Evolutionary conservation across 1,139 yeast species (phyloP).

Genomic region (Kazachstania sp.): DNA sequence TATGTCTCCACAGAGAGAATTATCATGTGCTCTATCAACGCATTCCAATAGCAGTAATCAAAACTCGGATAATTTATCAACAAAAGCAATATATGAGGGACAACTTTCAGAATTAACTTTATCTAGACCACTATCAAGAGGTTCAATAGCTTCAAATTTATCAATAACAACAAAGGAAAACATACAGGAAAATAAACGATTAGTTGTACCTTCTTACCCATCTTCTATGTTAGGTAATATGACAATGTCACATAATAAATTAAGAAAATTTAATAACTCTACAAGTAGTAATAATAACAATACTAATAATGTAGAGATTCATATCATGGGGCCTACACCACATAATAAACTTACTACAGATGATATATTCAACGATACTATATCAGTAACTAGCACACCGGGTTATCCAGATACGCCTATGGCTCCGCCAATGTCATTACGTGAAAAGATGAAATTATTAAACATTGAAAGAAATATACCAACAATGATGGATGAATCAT

Average conservation of each 20-base stretch:
- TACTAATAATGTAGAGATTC: not conserved
- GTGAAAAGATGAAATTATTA: conserved; percentile 24
- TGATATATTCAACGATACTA: not conserved
- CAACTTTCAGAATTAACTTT: conserved; percentile 18
- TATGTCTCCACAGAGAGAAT: conserved; percentile 4
- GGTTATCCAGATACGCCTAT: conserved; percentile 16
- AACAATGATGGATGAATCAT: not conserved
- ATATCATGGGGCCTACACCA: not conserved
- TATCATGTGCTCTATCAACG: conserved; percentile 1
- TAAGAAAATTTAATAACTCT: not conserved
- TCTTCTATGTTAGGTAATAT: conserved; percentile 29
- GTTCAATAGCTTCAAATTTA: conserved; percentile 54
- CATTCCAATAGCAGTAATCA: conserved; percentile 3
- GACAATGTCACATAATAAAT: conserved; percentile 11
- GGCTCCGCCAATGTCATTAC: conserved; percentile 25
- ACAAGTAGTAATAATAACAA: not conserved
- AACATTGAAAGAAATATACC: conserved; percentile 14
- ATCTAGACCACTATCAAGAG: conserved; percentile 52
- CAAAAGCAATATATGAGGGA: conserved; percentile 19
- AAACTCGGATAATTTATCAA: conserved; percentile 17
- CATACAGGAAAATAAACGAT: conserved; percentile 50
- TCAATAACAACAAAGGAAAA: conserved; percentile 70
- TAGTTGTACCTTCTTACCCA: conserved; percentile 36
- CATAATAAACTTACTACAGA: not conserved
- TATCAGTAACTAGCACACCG: conserved; percentile 1